Evolutionary conservation across 805 yeast species (phyloP), one percentile per base, ranked within the genome.

Genomic region (Kodamaea sagamina): DNA sequence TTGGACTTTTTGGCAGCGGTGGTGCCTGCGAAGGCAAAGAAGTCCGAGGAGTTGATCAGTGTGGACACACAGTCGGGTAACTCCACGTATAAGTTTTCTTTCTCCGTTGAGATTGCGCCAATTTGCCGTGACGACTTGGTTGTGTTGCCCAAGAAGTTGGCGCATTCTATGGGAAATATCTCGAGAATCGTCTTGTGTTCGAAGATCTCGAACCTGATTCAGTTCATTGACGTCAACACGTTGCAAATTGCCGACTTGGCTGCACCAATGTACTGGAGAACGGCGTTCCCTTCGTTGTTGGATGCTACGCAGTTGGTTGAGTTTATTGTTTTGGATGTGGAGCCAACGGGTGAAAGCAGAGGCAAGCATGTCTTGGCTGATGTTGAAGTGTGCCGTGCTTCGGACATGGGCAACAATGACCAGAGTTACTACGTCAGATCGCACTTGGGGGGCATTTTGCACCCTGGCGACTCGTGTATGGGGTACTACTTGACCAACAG

Each of bases 41-140:
- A 80, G 63, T 87, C 97, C 36, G 93, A 88, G 62, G 97, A 93
- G 71, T 79, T 95, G 58, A 83, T 93, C 47, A 84, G 95, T 47
- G 84, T 83, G 46, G 97, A 95, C 73, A 89, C 86, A 28, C 99
- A 93, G 55, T 82, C 96, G 1, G 93, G 97, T 58, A 74, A 85
- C 15, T 80, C 95, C 18, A 78, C 83, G 44, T 93, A 88, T 71
- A 93, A 93, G 70, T 93, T 92, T 62, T 77, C 97, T 5, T 92
- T 76, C 61, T 88, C 97, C 15, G 86, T 92, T 34, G 99, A 93
- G 68, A 82, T 93, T 53, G 96, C 87, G 1, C 99, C 99, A 13
- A 82, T 95, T 32, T 93, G 99, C 78, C 86, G 93, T 65, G 99
- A 93, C 61, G 99, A 95, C 62, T 74, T 93, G 54, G 96, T 93